Base-by-base conservation (phyloP, 116 monocot species). In the Cymodocea nodosa region DNA sequence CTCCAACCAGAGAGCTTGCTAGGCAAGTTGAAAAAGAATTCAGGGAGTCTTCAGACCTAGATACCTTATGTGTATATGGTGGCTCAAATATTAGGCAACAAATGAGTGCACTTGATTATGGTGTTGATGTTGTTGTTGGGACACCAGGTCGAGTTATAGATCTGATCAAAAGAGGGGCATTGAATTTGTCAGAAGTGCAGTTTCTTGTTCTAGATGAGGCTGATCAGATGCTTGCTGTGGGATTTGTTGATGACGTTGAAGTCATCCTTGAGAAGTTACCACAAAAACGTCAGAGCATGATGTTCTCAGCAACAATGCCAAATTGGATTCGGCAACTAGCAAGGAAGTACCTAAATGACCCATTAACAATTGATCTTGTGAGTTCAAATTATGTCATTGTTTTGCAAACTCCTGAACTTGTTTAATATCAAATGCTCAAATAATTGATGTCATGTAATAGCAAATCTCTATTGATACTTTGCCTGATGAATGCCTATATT, bases 301-400 rank as follows among this genome's bases (percentile, higher is more conserved):
- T 98, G 92, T 98, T 98, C 62, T 92, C 92, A 14, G 98, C 98
- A 59, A 98, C 92, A 60, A 91, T 98, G 98, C 98, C 98, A 15
- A 24, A 51, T 58, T 86, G 86, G 98, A 91, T 98, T 52, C 77
- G 59, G 74, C 89, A 78, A 16, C 78, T 98, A 50, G 82, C 98
- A 2, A 77, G 63, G 48, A 89, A 80, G 56, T 85, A 86, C 63
- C 73, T 98, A 8, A 85, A 89, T 22, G 64, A 86, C 67, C 98
- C 98, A 56, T 62, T 79, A 50, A 82, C 70, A 7, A 76, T 98
- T 60, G 98, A 98, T 66, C 92, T 98, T 68, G 97, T 97, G 60
- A 97, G 97, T 81, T 23, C 67, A n/a, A 23, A 35, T 35, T 14
- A 8, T 34, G 20, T 18, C 24, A 15, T 15, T 56, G 50, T 44